Base-by-base conservation (phyloP, 73 alveolate species). In the Paramecium sexaurelia region DNA sequence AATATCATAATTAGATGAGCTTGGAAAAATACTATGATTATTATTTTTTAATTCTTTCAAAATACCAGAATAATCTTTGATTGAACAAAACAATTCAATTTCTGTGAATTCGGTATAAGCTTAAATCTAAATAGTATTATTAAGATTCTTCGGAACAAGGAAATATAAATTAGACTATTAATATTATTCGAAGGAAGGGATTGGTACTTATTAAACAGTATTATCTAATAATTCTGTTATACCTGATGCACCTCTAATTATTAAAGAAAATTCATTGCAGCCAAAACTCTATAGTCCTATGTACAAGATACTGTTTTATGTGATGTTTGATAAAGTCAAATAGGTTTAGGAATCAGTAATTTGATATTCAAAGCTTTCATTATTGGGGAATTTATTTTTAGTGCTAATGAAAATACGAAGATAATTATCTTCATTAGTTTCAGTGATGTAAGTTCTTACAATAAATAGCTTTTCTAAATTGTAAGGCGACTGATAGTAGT, bases 71-170 rank as follows among this genome's bases (percentile, higher is more conserved):
- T 78, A 78, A 22, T 78, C 90, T 8, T 37, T 22, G 1, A 78
- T 24, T 7, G 43, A 0, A 39, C 61, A n/a, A 17, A 19, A 78
- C 22, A 78, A 19, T 4, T 10, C 5, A 2, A 78, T 19, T 40
- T 78, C 90, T 41, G 90, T 6, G 17, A 78, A 78, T 78, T 43
- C 19, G 13, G 90, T 78, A 4, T 17, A 78, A 17, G 90, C 90
- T 40, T 78, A 78, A 17, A 78, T 40, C 22, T 78, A 15, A 22
- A 78, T 45, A 10, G 43, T 41, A 5, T 19, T 24, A 7, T 78
- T 40, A 15, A 22, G n/a, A 26, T 78, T n/a, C 17, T 37, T 29
- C 5, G 86, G 90, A 1, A 78, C 39, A 17, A 20, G 40, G 51
- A 41, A 78, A 43, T 78, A 78, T 1, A 78, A 10, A 26, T 78